Conservation (phyloP, 1,284 basidiomycete species). For the Apiotrichum laibachii region DNA sequence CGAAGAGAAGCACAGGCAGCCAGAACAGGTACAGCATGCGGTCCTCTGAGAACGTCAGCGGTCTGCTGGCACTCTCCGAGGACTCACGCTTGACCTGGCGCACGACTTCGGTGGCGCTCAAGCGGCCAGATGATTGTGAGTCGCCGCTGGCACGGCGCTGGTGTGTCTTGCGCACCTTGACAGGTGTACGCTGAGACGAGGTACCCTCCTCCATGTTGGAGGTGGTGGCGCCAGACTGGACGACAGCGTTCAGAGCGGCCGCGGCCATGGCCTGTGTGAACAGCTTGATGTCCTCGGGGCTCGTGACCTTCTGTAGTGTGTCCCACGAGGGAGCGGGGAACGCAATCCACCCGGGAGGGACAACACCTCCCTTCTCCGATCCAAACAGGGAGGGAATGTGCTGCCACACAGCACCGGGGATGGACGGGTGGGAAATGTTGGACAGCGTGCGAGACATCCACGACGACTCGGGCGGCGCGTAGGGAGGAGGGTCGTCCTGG, state of each 20-base stretch:
- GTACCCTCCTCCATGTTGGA: conserved; percentile 13
- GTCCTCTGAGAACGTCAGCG: conserved; percentile 61
- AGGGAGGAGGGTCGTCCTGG: conserved; percentile 41
- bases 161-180: conserved; percentile 10
- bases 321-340: conserved; percentile 48
- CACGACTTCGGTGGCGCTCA: conserved; percentile 24
- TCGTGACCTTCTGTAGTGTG: conserved; percentile 40
- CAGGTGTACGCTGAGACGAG: conserved; percentile 4
- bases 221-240: conserved; percentile 41
- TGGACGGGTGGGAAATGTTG: conserved; percentile 32
- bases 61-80: background rate
- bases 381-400: conserved; percentile 24
- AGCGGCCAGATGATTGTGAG: conserved; percentile 16
- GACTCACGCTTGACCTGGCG: conserved; percentile 57
- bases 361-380: conserved; percentile 11
- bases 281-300: conserved; percentile 45
- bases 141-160: conserved; percentile 17
- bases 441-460: conserved; percentile 47
- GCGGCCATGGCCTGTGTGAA: conserved; percentile 49
- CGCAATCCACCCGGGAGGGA: conserved; percentile 36
- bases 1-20: conserved; percentile 72
- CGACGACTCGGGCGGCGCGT: conserved; percentile 33
- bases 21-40: conserved; percentile 91
- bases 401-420: conserved; percentile 41
- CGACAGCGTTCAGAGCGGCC: conserved; percentile 44